Evolutionary conservation across 345 rosid genomes (phyloP), one percentile per base, ranked within the genome.

Genomic region (Eucalyptus curtisii): DNA sequence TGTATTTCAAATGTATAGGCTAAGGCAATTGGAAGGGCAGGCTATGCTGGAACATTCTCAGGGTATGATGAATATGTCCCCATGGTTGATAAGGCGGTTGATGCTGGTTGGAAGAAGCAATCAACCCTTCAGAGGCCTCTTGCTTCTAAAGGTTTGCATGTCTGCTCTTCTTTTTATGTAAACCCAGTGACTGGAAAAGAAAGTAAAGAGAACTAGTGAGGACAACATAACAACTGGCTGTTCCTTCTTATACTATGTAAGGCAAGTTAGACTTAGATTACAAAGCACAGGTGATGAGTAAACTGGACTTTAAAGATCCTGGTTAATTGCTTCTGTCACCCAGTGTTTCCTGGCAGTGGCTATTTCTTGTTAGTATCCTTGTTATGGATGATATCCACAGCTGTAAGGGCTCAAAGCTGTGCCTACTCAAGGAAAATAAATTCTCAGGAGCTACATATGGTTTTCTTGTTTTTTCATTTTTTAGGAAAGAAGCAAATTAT

Each of bases 41-140:
- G 94, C 91, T 93, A 92, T 90, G 93, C 94, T 44, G 93, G 93
- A 89, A 92, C 88, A 86, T 98, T 95, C 93, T 91, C 97, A 37
- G 99, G 99, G 84, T 97, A 97, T 90, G 99, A 98, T 95, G 99
- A 97, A 91, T 98, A 96, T 89, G 97, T 98, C 79, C 99, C 99
- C 17, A 96, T 98, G 98, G 98, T 98, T 88, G 99, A 97, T 92
- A 98, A 97, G 93, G 96, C 96, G 86, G 99, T 98, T 89, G 97
- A 97, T 91, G 93, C 98, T 87, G 92, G 93, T 90, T 98, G 99
- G 97, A 95, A 94, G 93, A 96, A 94, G 90, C 96, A 93, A 92
- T 87, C 94, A 33, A 61, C 96, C 25, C 89, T 88, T 61, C 93
- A 90, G 91, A 90, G 89, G 90, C 90, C 92, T 81, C 85, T 90